Evolutionary conservation across 2,329 filamentous ascomycete species (phyloP).

Genomic region (Ophidiomyces ophidiicola): DNA sequence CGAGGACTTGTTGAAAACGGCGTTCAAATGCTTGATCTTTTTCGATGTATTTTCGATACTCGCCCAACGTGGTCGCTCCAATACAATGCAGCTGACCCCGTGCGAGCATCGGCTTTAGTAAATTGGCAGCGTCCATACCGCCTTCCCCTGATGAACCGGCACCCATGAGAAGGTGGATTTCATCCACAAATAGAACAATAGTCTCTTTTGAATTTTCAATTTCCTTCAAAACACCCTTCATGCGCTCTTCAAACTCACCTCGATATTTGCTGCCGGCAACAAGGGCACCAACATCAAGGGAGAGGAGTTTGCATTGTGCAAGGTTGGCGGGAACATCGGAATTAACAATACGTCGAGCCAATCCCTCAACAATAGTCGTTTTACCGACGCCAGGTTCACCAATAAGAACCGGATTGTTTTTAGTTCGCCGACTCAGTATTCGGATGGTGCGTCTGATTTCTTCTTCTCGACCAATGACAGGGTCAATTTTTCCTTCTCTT

Average conservation of each 20-base stretch:
- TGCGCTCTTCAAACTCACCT: slow-evolving; percentile 96
- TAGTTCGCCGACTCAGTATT: slow-evolving; percentile 83
- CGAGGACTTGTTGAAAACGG: slow-evolving; percentile 94
- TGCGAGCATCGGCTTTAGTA: slow-evolving; percentile 96
- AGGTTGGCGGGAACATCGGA: slow-evolving; percentile 92
- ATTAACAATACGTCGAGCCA: slow-evolving; percentile 92
- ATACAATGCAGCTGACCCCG: slow-evolving; percentile 96
- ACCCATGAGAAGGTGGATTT: slow-evolving; percentile 97
- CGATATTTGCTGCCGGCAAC: slow-evolving; percentile 97
- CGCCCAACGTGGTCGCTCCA: slow-evolving; percentile 83
- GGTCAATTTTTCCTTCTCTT: slow-evolving; percentile 92
- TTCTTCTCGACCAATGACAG: slow-evolving; percentile 91
- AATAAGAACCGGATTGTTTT: slow-evolving; percentile 97
- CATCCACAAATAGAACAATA: slow-evolving; percentile 96
- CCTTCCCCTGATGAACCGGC: slow-evolving; percentile 89
- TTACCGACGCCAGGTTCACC: slow-evolving; percentile 97
- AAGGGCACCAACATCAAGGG: slow-evolving; percentile 85
- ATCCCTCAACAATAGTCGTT: slow-evolving; percentile 91
- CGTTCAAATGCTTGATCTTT: slow-evolving; percentile 97
- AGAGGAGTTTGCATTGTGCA: slow-evolving; percentile 83
- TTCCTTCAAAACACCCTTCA: slow-evolving; percentile 98
- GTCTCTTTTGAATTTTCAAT: slow-evolving; percentile 90
- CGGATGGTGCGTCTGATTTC: slow-evolving; percentile 86
- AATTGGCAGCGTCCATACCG: slow-evolving; percentile 95
- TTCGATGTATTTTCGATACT: slow-evolving; percentile 98